Base-by-base conservation (phyloP, 2,329 filamentous ascomycete species). In the Colletotrichum phormii region DNA sequence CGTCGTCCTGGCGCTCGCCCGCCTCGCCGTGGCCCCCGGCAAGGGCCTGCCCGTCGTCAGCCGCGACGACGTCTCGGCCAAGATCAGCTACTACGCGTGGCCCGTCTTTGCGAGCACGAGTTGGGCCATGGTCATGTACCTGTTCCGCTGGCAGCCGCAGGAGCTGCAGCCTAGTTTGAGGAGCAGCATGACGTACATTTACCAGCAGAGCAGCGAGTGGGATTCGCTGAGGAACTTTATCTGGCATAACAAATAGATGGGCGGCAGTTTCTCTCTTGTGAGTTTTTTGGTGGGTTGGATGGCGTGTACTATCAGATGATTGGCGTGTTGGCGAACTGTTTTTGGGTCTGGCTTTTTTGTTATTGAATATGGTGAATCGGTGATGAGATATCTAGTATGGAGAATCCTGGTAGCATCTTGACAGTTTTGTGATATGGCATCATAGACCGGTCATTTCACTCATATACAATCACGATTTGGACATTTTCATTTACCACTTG, bases 151-250 rank as follows among this genome's bases (percentile, higher is more conserved):
- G 89, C 92, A 98, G 85, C 95, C 97, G 5, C 94, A 97, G 78
- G 94, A 94, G 69, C 89, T 99, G 80, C 97, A 98, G 88, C 91
- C 92, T 73, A 98, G 95, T 82, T 84, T 99, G 87, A 90, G 95
- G 82, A 95, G 92, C 84, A 98, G 95, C 86, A 99, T 99, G 97
- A 94, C 91, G 78, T 99, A 99, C 80, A 98, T 99, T 87, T 99
- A 96, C 81, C 88, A 91, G 72, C 93, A 98, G 82, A 95, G 94
- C 75, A 93, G 98, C 79, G 88, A 93, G 72, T 99, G 96, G 95
- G 93, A 97, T 80, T 93, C 92, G 51, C 86, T 98, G 80, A 87
- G 93, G 82, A 98, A 92, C 76, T 91, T 98, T 78, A 79, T 98
- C 24, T 93, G 94, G 89, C 93, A 98, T 82, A 98, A 98, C 77